A percentile compares a stretch with the other conserved stretches of the same genome.
phyloP scores from a whole-genome alignment of 2,329 filamentous ascomycete genomes.

The Leptographium flavum region DNA sequence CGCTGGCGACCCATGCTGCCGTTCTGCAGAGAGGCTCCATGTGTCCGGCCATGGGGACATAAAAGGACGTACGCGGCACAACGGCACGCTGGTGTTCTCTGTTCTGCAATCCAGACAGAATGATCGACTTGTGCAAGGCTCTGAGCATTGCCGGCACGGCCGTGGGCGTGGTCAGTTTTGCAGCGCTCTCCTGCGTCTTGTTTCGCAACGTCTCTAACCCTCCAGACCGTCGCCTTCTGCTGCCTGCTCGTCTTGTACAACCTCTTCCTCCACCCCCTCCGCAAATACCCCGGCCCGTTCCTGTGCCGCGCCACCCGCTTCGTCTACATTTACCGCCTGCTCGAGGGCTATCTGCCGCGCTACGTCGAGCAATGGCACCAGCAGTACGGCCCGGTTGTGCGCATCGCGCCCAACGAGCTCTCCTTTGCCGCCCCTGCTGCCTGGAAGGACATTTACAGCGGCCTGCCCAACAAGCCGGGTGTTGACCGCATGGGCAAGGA shows the following conservation, averaged over 20 bases:
- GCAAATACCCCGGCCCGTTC: constrained; percentile 17
- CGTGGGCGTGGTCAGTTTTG: too few species aligned
- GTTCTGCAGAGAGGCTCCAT: too few species aligned
- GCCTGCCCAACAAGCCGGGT: neutral
- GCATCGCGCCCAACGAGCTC: constrained; percentile 26
- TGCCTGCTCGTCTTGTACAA: constrained; percentile 19
- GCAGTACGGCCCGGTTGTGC: constrained; percentile 25
- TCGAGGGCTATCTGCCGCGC: constrained; percentile 8
- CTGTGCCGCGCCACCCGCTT: constrained; percentile 13
- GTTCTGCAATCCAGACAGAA: too few species aligned
- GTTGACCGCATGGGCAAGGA: constrained; percentile 9
- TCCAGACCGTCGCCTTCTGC: too few species aligned
- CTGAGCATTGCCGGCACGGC: too few species aligned
- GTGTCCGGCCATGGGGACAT: too few species aligned
- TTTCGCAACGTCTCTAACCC: too few species aligned
- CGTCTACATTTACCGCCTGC: neutral
- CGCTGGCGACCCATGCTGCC: too few species aligned
- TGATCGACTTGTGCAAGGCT: too few species aligned
- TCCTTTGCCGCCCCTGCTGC: constrained; percentile 20
- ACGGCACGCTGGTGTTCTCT: too few species aligned
- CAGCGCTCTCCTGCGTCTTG: too few species aligned
- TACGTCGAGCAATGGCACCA: constrained; percentile 9
- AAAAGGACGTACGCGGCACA: too few species aligned
- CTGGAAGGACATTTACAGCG: constrained; percentile 25
- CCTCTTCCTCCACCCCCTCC: constrained; percentile 20